Base-by-base conservation (phyloP, 305 asterid species). In the Ilex paraguariensis region DNA sequence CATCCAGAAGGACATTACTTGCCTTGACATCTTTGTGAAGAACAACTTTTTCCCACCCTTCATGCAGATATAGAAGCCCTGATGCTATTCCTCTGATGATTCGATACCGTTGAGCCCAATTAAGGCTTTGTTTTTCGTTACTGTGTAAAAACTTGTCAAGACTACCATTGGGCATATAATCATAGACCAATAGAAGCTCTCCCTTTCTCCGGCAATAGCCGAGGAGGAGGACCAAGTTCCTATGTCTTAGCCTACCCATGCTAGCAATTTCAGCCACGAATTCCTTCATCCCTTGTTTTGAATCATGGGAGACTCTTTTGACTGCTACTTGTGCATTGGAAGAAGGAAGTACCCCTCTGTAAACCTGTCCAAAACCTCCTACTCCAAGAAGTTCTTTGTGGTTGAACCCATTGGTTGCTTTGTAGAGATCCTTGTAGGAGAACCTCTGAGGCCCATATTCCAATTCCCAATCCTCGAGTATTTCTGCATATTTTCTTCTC, bases 341-440 rank as follows among this genome's bases (percentile, higher is more conserved):
- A 28, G 30, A 21, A 13, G 78, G 79, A 33, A 84, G 13, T 28
- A 69, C 67, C 1, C 90, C 90, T 73, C 59, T 78, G 33, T 84
- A 84, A n/a, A 84, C 90, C 31, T 56, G 68, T 5, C 90, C 90
- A 51, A 81, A 84, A 17, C 87, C 90, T 16, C 90, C 90, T 12
- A 62, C 51, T 0, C 90, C 90, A 7, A 84, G 77, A 7, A 84
- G 69, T 49, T 69, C 76, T 14, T 56, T 62, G 21, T 84, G 83
- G 15, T 70, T 72, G 64, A 84, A 84, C 51, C 82, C 82, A 31
- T 55, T 68, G 52, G 90, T 84, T n/a, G 90, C 87, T 54, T 50
- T 63, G 66, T 74, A 70, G 53, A 84, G 79, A 48, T 73, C 73
- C 14, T 61, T 45, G 42, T 73, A 73, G 42, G 58, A 62, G 32